Evolutionary conservation across 768 basidiomycete species (phyloP), one percentile per base, ranked within the genome.

Genomic region (Pholiota molesta): DNA sequence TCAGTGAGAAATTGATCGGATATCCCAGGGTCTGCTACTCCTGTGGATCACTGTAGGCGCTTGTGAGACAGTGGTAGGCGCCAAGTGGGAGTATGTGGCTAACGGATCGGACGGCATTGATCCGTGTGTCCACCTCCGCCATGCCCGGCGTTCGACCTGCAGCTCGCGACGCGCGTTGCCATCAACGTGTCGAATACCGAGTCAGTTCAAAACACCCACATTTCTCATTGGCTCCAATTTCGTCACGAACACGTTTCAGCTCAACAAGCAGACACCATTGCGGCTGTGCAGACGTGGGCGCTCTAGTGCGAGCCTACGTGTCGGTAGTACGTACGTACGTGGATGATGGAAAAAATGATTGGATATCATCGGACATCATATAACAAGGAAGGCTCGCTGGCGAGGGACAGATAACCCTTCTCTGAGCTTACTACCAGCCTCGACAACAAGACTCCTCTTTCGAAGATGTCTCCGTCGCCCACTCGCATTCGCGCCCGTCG

Each of bases 401-500:
- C 47, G n/a, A 11, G 47, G 44, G n/a, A 28, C 47, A 19, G 19
- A 49, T 11, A 44, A 44, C 42, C 16, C 21, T n/a, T 19, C 47
- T 49, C 19, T 49, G 3, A 13, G 3, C 23, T 49, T 49, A 19
- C 35, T 37, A 37, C 14, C 35, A 37, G 11, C 42, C 23, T 49
- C 19, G 21, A 23, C 47, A 4, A 21, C 23, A 21, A 26, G 23
- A 21, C 37, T 6, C n/a, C 39, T 40, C 55, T 17, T 45, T 26
- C 9, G 47, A 39, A 51, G 57, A 58, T 58, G 57, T 49, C 57
- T 49, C 49, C 57, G 40, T 45, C 52, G 51, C 52, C 59, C 57
- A 21, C 40, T 11, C 52, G 52, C 49, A 52, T 42, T 37, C 35
- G 52, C 37, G 35, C 35, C 33, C 53, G 53, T 55, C 70, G 65